Conservation (phyloP, 2,329 filamentous ascomycete species). For the Xylariaceae sp. region DNA sequence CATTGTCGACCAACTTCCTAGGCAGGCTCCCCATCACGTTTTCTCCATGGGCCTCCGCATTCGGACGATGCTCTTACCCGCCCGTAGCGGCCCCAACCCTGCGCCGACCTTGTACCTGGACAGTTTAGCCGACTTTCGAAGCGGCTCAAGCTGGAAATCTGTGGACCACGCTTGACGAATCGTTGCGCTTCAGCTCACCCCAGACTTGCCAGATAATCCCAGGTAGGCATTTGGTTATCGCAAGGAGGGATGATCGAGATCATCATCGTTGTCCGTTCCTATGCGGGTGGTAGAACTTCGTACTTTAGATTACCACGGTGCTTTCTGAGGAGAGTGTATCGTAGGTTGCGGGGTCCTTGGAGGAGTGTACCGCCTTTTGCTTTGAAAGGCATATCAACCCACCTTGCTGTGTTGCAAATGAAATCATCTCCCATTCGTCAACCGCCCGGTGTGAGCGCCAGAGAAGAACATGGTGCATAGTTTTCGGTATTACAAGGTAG, state of each 20-base stretch:
- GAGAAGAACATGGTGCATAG: neutral
- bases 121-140: neutral
- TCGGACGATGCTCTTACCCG: constrained; percentile 7
- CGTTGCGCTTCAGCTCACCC: neutral
- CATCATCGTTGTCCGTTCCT: too few species aligned
- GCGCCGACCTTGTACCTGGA: neutral
- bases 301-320: neutral
- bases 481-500: too few species aligned
- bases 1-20: neutral
- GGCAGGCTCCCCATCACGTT: neutral
- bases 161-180: constrained; percentile 6
- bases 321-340: neutral
- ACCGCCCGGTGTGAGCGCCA: constrained; percentile 1
- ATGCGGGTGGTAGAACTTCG: neutral
- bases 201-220: neutral
- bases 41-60: constrained; percentile 4
- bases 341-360: neutral
- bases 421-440: neutral
- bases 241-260: too few species aligned
- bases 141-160: constrained; percentile 18
- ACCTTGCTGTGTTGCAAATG: neutral
- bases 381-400: neutral
- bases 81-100: neutral
- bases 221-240: too few species aligned
- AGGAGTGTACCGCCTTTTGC: neutral